Percentiles rank a stretch among this genome's conserved stretches.
Conservation (phyloP, 192 early-diverging fungal genomes). For the Dispira parvispora region DNA sequence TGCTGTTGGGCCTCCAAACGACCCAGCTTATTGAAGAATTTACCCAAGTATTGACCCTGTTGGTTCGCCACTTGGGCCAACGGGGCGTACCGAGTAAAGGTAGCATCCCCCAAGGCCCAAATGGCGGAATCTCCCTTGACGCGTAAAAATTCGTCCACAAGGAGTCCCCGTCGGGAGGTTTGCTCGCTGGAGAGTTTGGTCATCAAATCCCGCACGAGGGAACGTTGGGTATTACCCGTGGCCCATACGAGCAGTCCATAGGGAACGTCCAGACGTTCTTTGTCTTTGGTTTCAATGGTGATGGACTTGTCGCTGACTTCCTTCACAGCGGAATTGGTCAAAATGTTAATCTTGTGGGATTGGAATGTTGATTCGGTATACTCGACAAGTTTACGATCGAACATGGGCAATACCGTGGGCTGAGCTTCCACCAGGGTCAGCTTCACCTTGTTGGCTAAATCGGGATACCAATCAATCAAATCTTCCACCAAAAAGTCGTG, state of each 20-base stretch:
- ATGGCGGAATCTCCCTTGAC: conserved; percentile 52
- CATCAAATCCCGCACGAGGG: conserved; percentile 49
- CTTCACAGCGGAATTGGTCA: conserved; percentile 39
- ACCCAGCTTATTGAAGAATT: conserved; percentile 46
- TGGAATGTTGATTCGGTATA: conserved; percentile 62
- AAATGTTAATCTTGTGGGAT: conserved; percentile 54
- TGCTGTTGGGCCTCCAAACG: conserved; percentile 12
- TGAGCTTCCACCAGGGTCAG: conserved; percentile 68
- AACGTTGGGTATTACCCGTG: conserved; percentile 48
- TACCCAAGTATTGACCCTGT: conserved; percentile 76
- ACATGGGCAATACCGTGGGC: conserved; percentile 57
- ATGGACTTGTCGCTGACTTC: conserved; percentile 39
- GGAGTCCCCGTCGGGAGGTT: conserved; percentile 45
- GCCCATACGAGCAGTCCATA: conserved; percentile 62
- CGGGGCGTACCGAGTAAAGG: conserved; percentile 56
- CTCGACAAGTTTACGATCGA: conserved; percentile 55
- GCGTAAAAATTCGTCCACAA: conserved; percentile 59
- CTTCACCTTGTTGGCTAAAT: conserved; percentile 36
- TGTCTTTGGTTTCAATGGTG: conserved; percentile 15
- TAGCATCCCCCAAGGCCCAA: conserved; percentile 77
- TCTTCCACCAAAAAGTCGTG: conserved; percentile 76
- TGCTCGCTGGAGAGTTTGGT: conserved; percentile 36
- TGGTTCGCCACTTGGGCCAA: conserved; percentile 83
- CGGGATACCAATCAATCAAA: conserved; percentile 53
- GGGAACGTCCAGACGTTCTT: conserved; percentile 33